Conservation (phyloP, 2,329 filamentous ascomycete genomes). For the Aspergillus latus region DNA sequence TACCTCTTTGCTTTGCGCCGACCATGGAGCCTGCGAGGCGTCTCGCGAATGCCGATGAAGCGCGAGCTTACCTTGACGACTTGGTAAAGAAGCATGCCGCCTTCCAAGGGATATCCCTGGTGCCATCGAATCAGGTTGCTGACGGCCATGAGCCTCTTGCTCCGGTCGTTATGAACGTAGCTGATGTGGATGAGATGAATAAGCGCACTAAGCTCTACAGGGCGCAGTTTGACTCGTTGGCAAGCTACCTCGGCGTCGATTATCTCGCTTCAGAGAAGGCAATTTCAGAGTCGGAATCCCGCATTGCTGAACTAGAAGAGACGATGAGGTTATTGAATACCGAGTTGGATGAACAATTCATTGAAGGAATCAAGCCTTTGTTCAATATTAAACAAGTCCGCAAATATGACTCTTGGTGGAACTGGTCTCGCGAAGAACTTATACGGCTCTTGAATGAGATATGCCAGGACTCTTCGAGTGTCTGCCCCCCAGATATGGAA, state of each 20-base stretch:
- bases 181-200: background rate
- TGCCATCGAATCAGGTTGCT: background rate
- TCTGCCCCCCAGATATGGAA: background rate
- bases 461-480: background rate
- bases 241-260: constrained; percentile 11
- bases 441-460: constrained; percentile 13
- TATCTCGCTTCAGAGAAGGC: background rate
- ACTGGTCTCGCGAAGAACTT: constrained; percentile 34
- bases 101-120: constrained; percentile 17
- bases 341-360: constrained; percentile 34
- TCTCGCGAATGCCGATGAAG: constrained; percentile 17
- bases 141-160: background rate
- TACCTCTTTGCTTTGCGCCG: constrained; percentile 26
- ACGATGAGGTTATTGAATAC: constrained; percentile 26
- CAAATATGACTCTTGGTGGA: constrained; percentile 39
- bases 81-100: constrained; percentile 20
- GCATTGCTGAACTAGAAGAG: constrained; percentile 12
- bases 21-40: constrained; percentile 25
- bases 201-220: constrained; percentile 13
- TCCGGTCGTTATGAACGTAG: background rate
- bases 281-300: background rate
- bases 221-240: constrained; percentile 13
- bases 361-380: constrained; percentile 29
- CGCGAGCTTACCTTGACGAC: constrained; percentile 25
- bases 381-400: constrained; percentile 32